Evolutionary conservation across 805 yeast species (phyloP), one percentile per base, ranked within the genome.

Genomic region (Peterozyma xylosa): DNA sequence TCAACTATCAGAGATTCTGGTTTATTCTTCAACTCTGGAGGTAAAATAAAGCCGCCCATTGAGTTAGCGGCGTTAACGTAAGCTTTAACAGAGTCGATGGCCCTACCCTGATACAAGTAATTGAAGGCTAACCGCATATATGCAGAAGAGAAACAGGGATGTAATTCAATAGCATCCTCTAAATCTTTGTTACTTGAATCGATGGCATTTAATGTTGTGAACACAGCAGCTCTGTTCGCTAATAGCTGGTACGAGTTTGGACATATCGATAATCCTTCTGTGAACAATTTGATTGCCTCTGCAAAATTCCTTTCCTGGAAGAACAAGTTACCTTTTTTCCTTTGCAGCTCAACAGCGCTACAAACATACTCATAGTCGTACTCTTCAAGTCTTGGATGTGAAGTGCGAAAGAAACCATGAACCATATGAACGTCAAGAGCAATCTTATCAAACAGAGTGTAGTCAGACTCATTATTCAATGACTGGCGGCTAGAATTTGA

Each of bases 151-250:
- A 59, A 66, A 5, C 53, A 56, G 0, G 68, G 64, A 17, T 60
- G 56, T 1, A 66, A 37, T 11, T 53, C 53, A 5, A 61, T 45
- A 5, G 73, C 62, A 27, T 50, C 59, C 17, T 47, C 30, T 30
- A 67, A 48, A 48, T 70, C 75, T 5, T 46, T 49, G 30, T 62
- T 60, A 1, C 74, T 71, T 34, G 59, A 62, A 2, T 62, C 60
- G 45, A 55, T 55, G 11, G 60, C 48, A 27, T 63, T 66, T 40
- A 66, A 45, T 33, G 60, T 58, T 18, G 66, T 62, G 43, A 60
- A 60, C 10, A 66, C 62, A 2, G 73, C 71, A 2, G 71, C 71
- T 44, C 75, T 54, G 50, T 66, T 67, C 18, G 67, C 63, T 33
- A 63, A 58, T 7, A 69, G 39, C 3, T 65, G 55, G 41, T 57